phyloP scores from a whole-genome alignment of 2,329 filamentous ascomycete species.

The Laburnicola sp. region DNA sequence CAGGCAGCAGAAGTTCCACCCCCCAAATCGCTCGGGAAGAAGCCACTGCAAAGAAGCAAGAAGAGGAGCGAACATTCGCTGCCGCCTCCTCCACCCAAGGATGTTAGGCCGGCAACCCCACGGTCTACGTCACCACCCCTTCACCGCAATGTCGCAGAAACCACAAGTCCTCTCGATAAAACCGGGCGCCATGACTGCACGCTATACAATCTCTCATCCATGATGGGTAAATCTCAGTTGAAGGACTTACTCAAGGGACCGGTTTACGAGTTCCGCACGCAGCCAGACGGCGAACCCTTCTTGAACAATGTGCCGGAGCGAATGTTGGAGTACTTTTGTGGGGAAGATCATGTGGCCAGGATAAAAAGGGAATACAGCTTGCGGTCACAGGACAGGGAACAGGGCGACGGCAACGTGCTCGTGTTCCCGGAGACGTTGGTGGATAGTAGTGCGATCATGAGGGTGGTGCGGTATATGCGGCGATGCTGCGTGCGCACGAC shows the following conservation, averaged over 20 bases:
- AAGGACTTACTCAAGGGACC: background rate
- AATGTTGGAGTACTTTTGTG: conserved; percentile 1
- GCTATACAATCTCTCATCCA: background rate
- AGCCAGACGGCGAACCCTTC: background rate
- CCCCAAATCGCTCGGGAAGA: background rate
- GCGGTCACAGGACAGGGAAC: background rate
- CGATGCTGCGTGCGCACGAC: conserved; percentile 2
- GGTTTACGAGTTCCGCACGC: background rate
- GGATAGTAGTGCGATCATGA: background rate
- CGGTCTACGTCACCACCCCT: background rate
- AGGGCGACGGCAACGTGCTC: background rate
- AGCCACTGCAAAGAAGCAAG: background rate
- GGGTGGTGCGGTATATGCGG: conserved; percentile 1
- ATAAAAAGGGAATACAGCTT: background rate
- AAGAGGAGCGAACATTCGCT: background rate
- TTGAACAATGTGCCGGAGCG: background rate
- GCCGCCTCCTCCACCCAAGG: background rate
- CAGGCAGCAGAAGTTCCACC: background rate
- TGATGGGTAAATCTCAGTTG: background rate
- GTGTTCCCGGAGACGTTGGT: background rate
- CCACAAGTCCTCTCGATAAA: background rate
- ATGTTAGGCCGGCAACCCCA: background rate
- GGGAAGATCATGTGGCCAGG: background rate
- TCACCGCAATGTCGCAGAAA: background rate
- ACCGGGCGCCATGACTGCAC: background rate